These are phyloP conservation scores for Colletotrichum navitas DNA, from an alignment of 2,329 filamentous ascomycete genomes.

Conservation along the genomic window DNA sequence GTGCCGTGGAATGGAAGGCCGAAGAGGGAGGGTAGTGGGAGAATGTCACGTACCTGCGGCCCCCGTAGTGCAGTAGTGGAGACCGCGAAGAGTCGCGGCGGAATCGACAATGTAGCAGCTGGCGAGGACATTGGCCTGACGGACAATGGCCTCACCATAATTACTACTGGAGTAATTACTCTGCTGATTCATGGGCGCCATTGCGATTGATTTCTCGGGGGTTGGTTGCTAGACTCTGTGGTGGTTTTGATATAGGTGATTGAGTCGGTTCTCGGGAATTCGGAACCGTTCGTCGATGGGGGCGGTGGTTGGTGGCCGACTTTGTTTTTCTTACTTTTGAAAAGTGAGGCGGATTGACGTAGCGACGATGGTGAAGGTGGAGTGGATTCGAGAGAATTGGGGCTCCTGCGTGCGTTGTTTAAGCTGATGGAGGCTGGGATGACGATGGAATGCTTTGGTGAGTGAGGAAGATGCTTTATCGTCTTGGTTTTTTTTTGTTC, in stretches of 20 bases:
- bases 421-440: conserved; percentile 12
- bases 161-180: conserved; percentile 79
- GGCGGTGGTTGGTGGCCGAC: conserved; percentile 2
- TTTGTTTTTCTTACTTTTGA: background rate
- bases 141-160: conserved; percentile 75
- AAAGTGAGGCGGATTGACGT: conserved; percentile 15
- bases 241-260: conserved; percentile 38
- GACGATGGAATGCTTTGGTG: conserved; percentile 18
- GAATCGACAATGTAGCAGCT: conserved; percentile 90
- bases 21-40: background rate
- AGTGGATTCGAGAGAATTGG: conserved; percentile 10
- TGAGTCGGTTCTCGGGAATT: conserved; percentile 32
- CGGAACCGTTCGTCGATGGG: conserved; percentile 29
- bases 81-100: conserved; percentile 79
- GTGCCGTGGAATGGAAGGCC: background rate
- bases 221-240: conserved; percentile 44
- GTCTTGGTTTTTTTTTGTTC: background rate
- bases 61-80: conserved; percentile 96
- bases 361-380: background rate
- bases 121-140: conserved; percentile 83
- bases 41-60: conserved; percentile 72
- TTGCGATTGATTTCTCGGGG: conserved; percentile 54
- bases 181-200: conserved; percentile 79
- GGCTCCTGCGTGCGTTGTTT: background rate
- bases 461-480: background rate